phyloP scores from a whole-genome alignment of 306 rosid species.

The Medicago arabica region DNA sequence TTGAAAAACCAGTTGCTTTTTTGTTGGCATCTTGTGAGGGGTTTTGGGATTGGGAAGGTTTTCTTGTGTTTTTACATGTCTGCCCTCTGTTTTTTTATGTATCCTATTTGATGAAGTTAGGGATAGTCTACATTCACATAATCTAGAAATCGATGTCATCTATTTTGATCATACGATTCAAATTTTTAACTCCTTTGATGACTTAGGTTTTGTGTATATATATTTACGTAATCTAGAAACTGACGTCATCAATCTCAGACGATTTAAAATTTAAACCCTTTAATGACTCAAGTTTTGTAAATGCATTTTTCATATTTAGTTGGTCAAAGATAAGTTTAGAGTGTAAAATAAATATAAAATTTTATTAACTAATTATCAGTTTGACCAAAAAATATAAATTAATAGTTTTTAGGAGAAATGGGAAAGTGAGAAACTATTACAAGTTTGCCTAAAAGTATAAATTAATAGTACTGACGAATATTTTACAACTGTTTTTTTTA shows the following conservation, averaged over 20 bases:
- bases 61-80: slow-evolving; percentile 35
- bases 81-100: slow-evolving; percentile 31
- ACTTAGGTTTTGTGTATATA: no score
- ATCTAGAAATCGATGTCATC: not conserved
- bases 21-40: slow-evolving; percentile 37
- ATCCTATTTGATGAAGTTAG: not conserved
- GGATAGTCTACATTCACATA: not conserved
- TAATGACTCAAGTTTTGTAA: no score
- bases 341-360: not conserved
- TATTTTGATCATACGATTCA: not conserved
- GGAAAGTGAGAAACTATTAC: no score
- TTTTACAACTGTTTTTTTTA: no score
- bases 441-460: no score
- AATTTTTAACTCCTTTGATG: no score
- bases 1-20: slow-evolving; percentile 54
- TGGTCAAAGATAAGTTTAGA: not conserved
- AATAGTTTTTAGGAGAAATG: not conserved
- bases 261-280: not conserved
- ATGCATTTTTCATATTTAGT: not conserved
- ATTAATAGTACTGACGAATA: no score
- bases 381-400: no score
- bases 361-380: no score
- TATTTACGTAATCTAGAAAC: not conserved
- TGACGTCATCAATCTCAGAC: not conserved
- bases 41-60: slow-evolving; percentile 33